Evolutionary conservation across 371 early-diverging fungal species (phyloP).

Genomic region (Zychaea mexicana): DNA sequence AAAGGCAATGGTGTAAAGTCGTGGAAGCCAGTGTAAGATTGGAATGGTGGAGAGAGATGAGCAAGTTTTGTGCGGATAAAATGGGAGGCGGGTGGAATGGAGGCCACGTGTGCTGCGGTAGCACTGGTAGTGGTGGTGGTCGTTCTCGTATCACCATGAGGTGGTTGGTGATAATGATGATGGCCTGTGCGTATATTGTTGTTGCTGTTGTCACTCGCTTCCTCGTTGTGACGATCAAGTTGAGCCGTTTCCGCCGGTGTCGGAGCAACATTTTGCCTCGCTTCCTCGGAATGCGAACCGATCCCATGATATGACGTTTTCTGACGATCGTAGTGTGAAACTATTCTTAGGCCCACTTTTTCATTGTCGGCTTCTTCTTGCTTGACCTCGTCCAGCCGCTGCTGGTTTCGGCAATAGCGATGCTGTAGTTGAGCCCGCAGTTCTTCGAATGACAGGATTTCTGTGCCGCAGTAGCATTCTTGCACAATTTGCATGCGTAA

Average conservation of each 20-base stretch:
- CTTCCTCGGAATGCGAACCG: conserved; percentile 3
- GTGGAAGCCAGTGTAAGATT: neutral
- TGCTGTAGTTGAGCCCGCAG: neutral
- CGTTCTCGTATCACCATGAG: too few species aligned
- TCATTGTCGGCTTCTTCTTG: neutral
- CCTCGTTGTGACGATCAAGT: too few species aligned
- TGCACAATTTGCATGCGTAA: neutral
- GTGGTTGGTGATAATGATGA: too few species aligned
- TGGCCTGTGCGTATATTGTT: too few species aligned
- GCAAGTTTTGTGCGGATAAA: neutral
- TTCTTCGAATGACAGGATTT: neutral
- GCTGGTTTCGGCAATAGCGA: too few species aligned
- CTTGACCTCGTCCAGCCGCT: too few species aligned
- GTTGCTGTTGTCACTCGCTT: too few species aligned
- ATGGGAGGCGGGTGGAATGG: neutral
- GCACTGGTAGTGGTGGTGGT: too few species aligned
- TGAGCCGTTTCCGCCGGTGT: too few species aligned
- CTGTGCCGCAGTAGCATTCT: neutral
- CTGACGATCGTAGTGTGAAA: neutral
- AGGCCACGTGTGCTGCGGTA: neutral
- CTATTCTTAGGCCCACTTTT: too few species aligned
- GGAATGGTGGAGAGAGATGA: neutral
- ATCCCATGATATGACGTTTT: neutral
- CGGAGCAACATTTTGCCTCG: neutral
- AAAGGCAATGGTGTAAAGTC: neutral